Evolutionary conservation across 768 basidiomycete species (phyloP), one percentile per base, ranked within the genome.

Genomic region (Clitopilus passeckerianus): DNA sequence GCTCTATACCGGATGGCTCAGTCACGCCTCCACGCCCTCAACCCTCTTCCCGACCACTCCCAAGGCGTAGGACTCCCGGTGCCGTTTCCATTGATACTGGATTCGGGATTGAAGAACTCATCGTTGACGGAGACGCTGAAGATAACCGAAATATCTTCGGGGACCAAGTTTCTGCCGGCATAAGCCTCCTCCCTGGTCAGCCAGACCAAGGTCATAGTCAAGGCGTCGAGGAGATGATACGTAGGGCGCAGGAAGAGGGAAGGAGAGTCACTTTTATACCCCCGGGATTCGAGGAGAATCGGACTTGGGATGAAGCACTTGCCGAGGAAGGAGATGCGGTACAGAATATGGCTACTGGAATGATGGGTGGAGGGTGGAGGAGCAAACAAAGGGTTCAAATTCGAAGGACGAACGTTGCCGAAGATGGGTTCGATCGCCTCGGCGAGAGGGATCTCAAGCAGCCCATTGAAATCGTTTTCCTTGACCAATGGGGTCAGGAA

Each of bases 401-500:
- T 16, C 77, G 93, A n/a, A 77, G 95, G 57, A 85, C 80, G 0
- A 84, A 76, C 63, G 85, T 99, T 16, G 86, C 95, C 1, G 83
- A 97, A 72, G 96, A 99, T 68, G 94, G 95, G 34, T 98, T 95
- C 71, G 89, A 93, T 66, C 80, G 84, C 61, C 82, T 98, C 24
- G 78, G 80, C 1, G 92, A 92, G 3, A 80, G 82, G 4, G 86
- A 91, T 68, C 70, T 98, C 66, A 95, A 94, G 74, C 79, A 79
- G n/a, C 83, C 86, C 9, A 81, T 98, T 23, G 83, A 89, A 66
- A 98, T 99, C 65, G 81, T 83, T n/a, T 98, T 99, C 70, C 81
- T 96, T 24, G 95, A 98, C 72, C 87, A 91, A 72, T 94, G 87
- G 60, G 93, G 91, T 27, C 80, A 87, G 63, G 85, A 85, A 64